Conservation (phyloP, 2,329 filamentous ascomycete species). For the Trichoderma guizhouense region DNA sequence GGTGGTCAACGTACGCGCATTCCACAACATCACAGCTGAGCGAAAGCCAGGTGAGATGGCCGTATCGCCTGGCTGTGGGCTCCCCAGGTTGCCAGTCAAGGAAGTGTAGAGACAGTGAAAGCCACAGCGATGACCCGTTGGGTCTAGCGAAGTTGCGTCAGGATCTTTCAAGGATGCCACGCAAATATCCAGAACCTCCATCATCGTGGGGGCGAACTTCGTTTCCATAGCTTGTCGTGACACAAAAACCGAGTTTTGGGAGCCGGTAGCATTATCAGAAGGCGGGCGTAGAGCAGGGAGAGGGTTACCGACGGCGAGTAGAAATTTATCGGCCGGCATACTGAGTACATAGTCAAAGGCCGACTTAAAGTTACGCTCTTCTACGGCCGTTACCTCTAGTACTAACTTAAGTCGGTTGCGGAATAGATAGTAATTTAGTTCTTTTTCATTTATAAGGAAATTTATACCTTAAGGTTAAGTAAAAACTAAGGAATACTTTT, state of each 20-base stretch:
- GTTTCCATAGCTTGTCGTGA: neutral
- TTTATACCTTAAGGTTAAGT: too few relatives aligned
- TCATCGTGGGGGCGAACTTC: neutral
- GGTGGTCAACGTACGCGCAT: neutral
- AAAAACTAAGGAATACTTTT: too few relatives aligned
- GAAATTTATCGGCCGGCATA: neutral
- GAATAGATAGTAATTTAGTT: neutral
- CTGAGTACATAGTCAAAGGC: neutral
- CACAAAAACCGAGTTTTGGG: neutral
- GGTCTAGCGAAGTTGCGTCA: neutral
- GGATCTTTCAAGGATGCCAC: neutral
- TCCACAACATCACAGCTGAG: neutral
- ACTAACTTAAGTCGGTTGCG: neutral
- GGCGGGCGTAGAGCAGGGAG: neutral
- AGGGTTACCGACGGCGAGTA: neutral
- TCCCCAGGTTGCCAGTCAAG: neutral
- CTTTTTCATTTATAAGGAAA: too few relatives aligned
- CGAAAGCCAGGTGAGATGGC: neutral
- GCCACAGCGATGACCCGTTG: neutral
- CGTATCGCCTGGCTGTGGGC: neutral
- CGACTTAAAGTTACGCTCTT: neutral
- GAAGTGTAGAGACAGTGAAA: neutral
- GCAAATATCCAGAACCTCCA: neutral
- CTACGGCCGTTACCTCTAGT: neutral
- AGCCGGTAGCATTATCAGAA: neutral